Evolutionary conservation across 2,329 filamentous ascomycete genomes (phyloP).

Genomic region (Nemania sp.): DNA sequence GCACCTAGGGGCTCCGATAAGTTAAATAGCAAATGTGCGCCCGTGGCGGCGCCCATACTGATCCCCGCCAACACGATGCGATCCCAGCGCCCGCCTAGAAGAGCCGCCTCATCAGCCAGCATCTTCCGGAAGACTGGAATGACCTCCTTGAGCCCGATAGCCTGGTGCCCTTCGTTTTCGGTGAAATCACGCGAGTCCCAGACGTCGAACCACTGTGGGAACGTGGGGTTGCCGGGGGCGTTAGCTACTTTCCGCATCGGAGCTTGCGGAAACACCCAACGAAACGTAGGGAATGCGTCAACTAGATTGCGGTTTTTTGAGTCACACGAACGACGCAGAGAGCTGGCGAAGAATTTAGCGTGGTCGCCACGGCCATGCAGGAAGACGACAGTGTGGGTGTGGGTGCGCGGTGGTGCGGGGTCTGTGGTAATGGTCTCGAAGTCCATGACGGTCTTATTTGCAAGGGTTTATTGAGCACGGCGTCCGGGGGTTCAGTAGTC

Average conservation of each 20-base stretch:
- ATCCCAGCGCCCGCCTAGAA: slow-evolving; percentile 53
- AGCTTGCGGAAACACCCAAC: slow-evolving; percentile 63
- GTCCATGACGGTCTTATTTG: too few species aligned
- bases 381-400: slow-evolving; percentile 60
- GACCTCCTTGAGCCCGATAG: slow-evolving; percentile 56
- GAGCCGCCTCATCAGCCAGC: slow-evolving; percentile 52
- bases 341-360: slow-evolving; percentile 49
- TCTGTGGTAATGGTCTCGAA: slow-evolving; percentile 31
- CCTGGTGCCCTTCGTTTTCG: slow-evolving; percentile 57
- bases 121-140: slow-evolving; percentile 51
- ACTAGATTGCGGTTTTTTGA: slow-evolving; percentile 52
- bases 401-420: slow-evolving; percentile 41
- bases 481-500: too few species aligned
- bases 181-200: slow-evolving; percentile 56
- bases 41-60: slow-evolving; percentile 60
- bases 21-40: slow-evolving; percentile 43
- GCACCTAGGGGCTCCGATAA: slow-evolving; percentile 41
- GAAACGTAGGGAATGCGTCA: slow-evolving; percentile 58
- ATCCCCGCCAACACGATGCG: slow-evolving; percentile 60
- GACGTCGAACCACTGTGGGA: slow-evolving; percentile 65
- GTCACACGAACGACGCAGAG: slow-evolving; percentile 50
- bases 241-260: slow-evolving; percentile 49
- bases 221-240: slow-evolving; percentile 43
- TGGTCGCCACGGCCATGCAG: slow-evolving; percentile 61
- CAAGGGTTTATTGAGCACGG: too few species aligned